These are phyloP conservation scores for Prillingera fragicola DNA, from an alignment of 1,284 basidiomycete genomes.

Conservation along the genomic window DNA sequence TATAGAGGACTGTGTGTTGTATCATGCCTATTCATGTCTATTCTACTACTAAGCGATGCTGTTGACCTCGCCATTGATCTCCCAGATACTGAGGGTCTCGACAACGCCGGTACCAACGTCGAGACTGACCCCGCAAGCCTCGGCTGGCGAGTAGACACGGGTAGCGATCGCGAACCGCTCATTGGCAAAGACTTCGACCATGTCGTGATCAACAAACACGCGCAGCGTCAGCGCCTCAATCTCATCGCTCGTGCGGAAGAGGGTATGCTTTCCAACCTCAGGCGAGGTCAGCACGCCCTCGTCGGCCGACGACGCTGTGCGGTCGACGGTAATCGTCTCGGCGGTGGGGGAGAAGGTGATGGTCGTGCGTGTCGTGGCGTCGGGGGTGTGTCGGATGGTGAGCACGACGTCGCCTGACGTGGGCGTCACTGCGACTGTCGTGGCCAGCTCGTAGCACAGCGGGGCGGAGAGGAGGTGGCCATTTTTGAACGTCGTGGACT, in stretches of 20 bases:
- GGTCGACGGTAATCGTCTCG: conserved; percentile 3
- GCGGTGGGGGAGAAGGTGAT: conserved; percentile 7
- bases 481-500: neutral
- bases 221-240: conserved; percentile 16
- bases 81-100: too few species aligned
- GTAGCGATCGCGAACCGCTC: conserved; percentile 35
- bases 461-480: neutral
- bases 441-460: conserved; percentile 3
- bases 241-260: conserved; percentile 7
- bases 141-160: conserved; percentile 30
- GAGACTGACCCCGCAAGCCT: too few species aligned
- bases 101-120: too few species aligned
- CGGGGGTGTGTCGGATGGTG: conserved; percentile 1
- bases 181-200: conserved; percentile 41
- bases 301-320: conserved; percentile 2
- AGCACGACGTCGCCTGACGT: conserved; percentile 1
- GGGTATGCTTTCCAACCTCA: neutral
- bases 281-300: too few species aligned
- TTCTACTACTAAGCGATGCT: too few species aligned
- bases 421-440: neutral
- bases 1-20: too few species aligned
- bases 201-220: conserved; percentile 34
- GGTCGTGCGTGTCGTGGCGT: conserved; percentile 1
- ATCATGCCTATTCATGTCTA: too few species aligned
- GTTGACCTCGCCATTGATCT: too few species aligned